Conservation (phyloP, 176 grass and related monocot species). For the Neostapfia colusana region DNA sequence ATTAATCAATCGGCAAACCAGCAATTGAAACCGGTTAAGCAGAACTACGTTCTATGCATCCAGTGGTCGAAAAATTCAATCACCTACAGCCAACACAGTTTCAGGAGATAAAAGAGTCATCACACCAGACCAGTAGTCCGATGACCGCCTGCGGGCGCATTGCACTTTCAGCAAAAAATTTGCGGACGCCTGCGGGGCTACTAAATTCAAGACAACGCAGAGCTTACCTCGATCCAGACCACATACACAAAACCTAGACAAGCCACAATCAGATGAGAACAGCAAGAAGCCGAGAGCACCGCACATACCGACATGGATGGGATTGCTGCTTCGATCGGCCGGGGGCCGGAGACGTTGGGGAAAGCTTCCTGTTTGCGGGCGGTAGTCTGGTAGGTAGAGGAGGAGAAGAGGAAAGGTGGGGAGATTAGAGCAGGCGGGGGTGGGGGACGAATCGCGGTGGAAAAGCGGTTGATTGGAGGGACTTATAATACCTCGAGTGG, state of each 20-base stretch:
- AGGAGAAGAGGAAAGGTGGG: conserved; percentile 10
- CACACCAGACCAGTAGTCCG: neutral
- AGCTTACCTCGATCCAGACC: neutral
- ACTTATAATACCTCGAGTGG: too few relatives aligned
- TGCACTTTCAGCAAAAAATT: neutral
- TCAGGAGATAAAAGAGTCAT: neutral
- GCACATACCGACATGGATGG: neutral
- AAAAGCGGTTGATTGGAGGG: conserved; percentile 15
- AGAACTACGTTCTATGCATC: too few relatives aligned
- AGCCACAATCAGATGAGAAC: neutral
- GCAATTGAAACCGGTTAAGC: neutral
- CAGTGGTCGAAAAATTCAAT: neutral
- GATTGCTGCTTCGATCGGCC: neutral
- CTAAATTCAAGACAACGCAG: neutral
- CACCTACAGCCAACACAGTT: neutral
- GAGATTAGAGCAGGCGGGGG: neutral
- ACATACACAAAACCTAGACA: neutral
- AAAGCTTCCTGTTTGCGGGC: too few relatives aligned
- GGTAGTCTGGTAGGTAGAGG: too few relatives aligned
- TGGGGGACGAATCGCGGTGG: conserved; percentile 27
- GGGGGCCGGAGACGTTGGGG: too few relatives aligned
- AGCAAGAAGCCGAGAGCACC: neutral
- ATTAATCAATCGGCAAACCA: neutral
- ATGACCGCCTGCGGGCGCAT: neutral
- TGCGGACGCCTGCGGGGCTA: too few relatives aligned